Evolutionary conservation across 1,284 basidiomycete species (phyloP).

Genomic region (Malassezia arunalokei): DNA sequence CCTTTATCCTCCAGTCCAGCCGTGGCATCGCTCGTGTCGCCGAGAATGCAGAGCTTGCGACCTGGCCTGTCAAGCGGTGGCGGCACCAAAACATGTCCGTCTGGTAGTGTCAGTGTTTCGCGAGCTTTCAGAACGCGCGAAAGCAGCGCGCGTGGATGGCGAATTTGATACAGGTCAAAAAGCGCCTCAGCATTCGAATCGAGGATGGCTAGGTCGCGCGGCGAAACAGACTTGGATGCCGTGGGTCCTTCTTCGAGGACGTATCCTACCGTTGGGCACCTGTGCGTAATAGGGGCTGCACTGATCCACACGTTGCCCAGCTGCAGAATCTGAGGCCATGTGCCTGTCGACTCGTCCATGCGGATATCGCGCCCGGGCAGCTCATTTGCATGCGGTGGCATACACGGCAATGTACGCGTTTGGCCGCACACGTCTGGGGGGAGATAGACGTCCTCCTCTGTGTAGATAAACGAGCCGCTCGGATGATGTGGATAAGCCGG

Average conservation of each 20-base stretch:
- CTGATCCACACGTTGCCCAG: slow-evolving; percentile 24
- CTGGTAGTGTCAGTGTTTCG: slow-evolving; percentile 26
- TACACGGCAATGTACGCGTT: slow-evolving; percentile 20
- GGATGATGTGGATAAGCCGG: slow-evolving; percentile 13
- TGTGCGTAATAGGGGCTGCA: slow-evolving; percentile 40
- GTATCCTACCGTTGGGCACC: slow-evolving; percentile 39
- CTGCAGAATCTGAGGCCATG: slow-evolving; percentile 28
- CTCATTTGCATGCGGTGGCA: slow-evolving; percentile 36
- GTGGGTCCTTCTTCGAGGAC: slow-evolving; percentile 29
- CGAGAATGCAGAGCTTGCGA: slow-evolving; percentile 37
- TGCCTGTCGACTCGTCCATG: slow-evolving; percentile 23
- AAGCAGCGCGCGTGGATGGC: slow-evolving; percentile 33
- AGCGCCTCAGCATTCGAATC: slow-evolving; percentile 29
- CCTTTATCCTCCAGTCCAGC: slow-evolving; percentile 16
- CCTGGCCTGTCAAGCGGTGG: slow-evolving; percentile 31
- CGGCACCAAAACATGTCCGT: slow-evolving; percentile 30
- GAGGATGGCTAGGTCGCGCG: slow-evolving; percentile 21
- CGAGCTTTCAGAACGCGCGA: slow-evolving; percentile 22
- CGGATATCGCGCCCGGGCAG: slow-evolving; percentile 27
- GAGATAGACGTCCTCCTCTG: slow-evolving; percentile 9
- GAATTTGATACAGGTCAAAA: slow-evolving; percentile 25
- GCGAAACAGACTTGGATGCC: slow-evolving; percentile 20
- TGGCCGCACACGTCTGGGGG: slow-evolving; percentile 14
- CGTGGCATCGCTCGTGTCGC: slow-evolving; percentile 40
- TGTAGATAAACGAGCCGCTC: background rate